These are phyloP conservation scores for Hsuehochloa calcarea DNA, from an alignment of 176 grass and related monocot species.

Conservation along the genomic window DNA sequence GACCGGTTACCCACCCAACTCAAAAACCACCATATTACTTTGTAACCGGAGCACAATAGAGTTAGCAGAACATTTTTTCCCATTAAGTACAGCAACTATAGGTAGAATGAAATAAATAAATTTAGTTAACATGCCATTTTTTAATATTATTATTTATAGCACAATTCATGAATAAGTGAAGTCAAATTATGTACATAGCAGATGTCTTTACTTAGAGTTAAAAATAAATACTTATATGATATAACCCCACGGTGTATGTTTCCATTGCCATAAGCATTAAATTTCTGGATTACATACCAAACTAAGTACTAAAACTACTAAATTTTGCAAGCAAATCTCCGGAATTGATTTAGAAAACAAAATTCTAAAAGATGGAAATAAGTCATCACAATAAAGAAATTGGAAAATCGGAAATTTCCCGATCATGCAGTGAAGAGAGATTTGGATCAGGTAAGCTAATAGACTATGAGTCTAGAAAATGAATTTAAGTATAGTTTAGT, in stretches of 20 bases:
- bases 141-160: neutral
- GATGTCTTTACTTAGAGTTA: too few species aligned
- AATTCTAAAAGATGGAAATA: neutral
- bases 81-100: neutral
- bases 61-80: neutral
- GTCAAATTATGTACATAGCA: neutral
- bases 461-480: neutral
- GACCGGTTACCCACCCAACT: too few species aligned
- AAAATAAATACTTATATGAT: neutral
- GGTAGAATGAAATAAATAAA: neutral
- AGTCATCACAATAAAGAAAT: neutral
- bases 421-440: neutral
- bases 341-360: neutral
- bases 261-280: constrained; percentile 7
- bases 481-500: neutral
- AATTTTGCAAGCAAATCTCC: neutral
- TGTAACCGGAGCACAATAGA: neutral
- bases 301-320: neutral
- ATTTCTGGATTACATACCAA: neutral
- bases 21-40: neutral
- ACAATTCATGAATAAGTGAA: neutral
- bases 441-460: neutral
- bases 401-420: neutral
- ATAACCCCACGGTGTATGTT: neutral
- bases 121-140: neutral